Base-by-base conservation (phyloP, 1,284 basidiomycete species). In the Wolfiporia cocos region DNA sequence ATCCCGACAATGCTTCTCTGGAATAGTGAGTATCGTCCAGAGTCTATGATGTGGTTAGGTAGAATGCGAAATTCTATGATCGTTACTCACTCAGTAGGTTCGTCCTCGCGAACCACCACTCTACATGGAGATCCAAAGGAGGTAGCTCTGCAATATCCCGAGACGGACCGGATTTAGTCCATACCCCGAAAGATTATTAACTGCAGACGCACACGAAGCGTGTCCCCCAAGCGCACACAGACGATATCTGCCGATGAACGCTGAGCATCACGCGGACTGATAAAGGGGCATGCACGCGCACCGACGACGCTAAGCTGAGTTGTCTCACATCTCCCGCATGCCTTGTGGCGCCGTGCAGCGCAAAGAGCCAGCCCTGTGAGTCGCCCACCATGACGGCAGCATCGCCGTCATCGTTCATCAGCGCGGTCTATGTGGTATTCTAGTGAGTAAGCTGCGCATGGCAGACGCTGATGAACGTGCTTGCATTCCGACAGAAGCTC, bases 91-190 rank as follows among this genome's bases (percentile, higher is more conserved):
- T 35, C 31, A 46, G 19, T 26, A 9, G 37, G 37, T 7, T 32
- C 6, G 14, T 18, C 23, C 42, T 74, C 75, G 65, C 67, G 68
- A 9, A 78, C 57, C 15, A 70, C 63, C 22, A 81, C 63, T 47
- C 66, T 73, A 18, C 67, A 65, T 2, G 56, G 49, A n/a, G 71
- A 63, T 6, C 74, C 74, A 48, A 76, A 72, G 36, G 72, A 74
- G 1, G 74, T 74, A 1, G 71, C 70, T 19, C 76, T 78, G 46
- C 3, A n/a, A 6, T 19, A 24, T 17, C 5, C 7, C 17, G 32
- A 20, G 19, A 40, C 3, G 21, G 14, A 23, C 22, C 19, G 10
- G 10, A 23, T n/a, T n/a, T n/a, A n/a, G n/a, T n/a, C n/a, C n/a
- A n/a, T n/a, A n/a, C n/a, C n/a, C n/a, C n/a, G n/a, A n/a, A n/a